A percentile compares a stretch with the other conserved stretches of the same genome.
Conservation (phyloP, 495 filamentous ascomycete species). For the Penicillium silybi region DNA sequence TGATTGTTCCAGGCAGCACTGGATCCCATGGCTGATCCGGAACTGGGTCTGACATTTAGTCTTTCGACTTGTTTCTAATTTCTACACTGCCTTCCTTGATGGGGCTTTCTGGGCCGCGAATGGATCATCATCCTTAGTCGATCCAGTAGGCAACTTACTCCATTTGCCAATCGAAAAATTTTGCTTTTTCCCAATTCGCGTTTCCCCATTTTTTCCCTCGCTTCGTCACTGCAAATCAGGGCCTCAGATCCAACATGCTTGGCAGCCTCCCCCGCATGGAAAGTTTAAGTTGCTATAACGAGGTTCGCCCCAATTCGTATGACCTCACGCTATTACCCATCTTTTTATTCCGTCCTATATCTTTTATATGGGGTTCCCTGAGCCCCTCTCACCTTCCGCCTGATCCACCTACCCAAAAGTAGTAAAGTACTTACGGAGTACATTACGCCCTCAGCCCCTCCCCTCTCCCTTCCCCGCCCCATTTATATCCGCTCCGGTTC, state of each 20-base stretch:
- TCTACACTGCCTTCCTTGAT: not conserved
- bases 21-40: not conserved
- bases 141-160: not conserved
- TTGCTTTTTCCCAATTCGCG: not conserved
- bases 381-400: not conserved
- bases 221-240: conserved; percentile 33
- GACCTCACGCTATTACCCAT: conserved; percentile 19
- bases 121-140: not conserved
- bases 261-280: conserved; percentile 37
- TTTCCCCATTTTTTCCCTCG: conserved; percentile 9
- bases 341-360: conserved; percentile 7
- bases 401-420: not conserved
- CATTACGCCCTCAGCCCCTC: not conserved
- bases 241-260: conserved; percentile 23
- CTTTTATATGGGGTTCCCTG: not conserved
- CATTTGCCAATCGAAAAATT: not conserved
- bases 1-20: not conserved
- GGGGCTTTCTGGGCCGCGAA: not conserved
- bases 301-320: conserved; percentile 6
- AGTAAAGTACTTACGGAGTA: not conserved
- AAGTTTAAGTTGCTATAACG: conserved; percentile 24
- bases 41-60: not conserved
- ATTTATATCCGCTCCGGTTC: conserved; percentile 5
- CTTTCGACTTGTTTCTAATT: not conserved
- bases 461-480: not conserved